Evolutionary conservation across 2,329 filamentous ascomycete species (phyloP).

Genomic region (Dryadomyces quercus-mongolicae): DNA sequence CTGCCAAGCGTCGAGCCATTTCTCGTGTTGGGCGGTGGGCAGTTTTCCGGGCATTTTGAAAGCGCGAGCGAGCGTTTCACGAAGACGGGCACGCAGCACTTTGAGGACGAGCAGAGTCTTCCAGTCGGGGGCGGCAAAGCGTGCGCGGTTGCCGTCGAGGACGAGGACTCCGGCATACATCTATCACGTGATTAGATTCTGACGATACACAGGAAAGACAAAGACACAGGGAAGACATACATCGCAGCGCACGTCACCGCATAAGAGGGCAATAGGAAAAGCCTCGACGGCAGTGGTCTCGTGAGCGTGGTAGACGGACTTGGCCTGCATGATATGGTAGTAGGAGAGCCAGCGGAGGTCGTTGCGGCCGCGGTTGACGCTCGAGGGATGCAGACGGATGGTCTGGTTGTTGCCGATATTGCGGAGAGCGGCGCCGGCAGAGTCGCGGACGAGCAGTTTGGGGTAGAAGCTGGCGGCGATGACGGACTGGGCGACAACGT

Average conservation of each 20-base stretch:
- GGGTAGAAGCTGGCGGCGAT: conserved; percentile 95
- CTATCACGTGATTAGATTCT: conserved; percentile 35
- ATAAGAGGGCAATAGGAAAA: conserved; percentile 71
- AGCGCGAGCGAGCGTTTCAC: conserved; percentile 59
- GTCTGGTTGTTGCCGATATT: conserved; percentile 89
- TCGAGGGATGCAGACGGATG: conserved; percentile 76
- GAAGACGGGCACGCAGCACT: conserved; percentile 57
- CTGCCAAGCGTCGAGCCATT: conserved; percentile 67
- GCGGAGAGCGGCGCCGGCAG: conserved; percentile 61
- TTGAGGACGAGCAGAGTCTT: conserved; percentile 86
- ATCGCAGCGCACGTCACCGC: conserved; percentile 80
- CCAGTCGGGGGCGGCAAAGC: conserved; percentile 79
- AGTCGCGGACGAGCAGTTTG: conserved; percentile 71
- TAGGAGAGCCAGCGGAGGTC: conserved; percentile 78
- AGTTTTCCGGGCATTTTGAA: conserved; percentile 57
- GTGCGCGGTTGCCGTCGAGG: conserved; percentile 75
- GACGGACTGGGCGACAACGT: conserved; percentile 66
- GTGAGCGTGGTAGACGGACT: conserved; percentile 80
- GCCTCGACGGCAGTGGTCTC: conserved; percentile 74
- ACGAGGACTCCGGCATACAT: conserved; percentile 80
- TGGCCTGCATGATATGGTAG: conserved; percentile 94
- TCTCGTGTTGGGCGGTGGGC: conserved; percentile 53
- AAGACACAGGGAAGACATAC: conserved; percentile 28
- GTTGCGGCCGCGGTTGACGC: conserved; percentile 65
- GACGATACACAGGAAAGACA: background rate